Evolutionary conservation across 352 stramenopile genomes (phyloP), one percentile per base, ranked within the genome.

Genomic region (Pythium chondricola): DNA sequence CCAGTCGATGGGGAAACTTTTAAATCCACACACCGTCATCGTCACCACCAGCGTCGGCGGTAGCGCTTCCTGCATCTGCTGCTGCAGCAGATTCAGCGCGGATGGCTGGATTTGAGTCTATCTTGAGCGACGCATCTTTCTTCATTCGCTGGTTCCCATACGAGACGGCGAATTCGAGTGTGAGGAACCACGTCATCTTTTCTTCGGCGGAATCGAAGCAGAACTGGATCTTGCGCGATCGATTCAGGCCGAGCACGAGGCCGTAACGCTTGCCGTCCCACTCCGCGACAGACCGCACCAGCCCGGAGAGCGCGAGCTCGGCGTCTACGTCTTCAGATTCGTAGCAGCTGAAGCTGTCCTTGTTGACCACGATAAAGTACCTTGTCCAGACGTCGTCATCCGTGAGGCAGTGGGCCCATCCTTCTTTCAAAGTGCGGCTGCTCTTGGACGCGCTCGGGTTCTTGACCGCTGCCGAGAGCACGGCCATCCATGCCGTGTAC

Each of bases 171-270:
- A 88, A 84, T 56, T 88, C 76, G 24, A 88, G 66, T 44, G 75
- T 88, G 21, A 90, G 59, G 48, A 90, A 84, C 78, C 78, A 90
- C 36, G 72, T 83, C 69, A 86, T 90, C 47, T 87, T 87, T 53
- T 90, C 78, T 55, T 90, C 78, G 10, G 76, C 74, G 29, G 73
- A 86, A 45, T 90, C 78, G 36, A 86, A 90, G 58, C 71, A 84
- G 27, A 90, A 49, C 53, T 88, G 79, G 58, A 90, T 83, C 36
- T 73, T 90, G 16, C 78, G 75, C 16, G 61, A 41, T 29, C 72
- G 69, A 49, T 88, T 90, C 18, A 90, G 72, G 45, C 65, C 76
- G 26, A 77, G 79, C 8, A 86, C 62, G 43, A 90, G 58, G 11
- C 75, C 78, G 55, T 73, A 90, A 52, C 76, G 74, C 43, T 86